Evolutionary conservation across 2,329 filamentous ascomycete species (phyloP).

Genomic region (Thelonectria discophora): DNA sequence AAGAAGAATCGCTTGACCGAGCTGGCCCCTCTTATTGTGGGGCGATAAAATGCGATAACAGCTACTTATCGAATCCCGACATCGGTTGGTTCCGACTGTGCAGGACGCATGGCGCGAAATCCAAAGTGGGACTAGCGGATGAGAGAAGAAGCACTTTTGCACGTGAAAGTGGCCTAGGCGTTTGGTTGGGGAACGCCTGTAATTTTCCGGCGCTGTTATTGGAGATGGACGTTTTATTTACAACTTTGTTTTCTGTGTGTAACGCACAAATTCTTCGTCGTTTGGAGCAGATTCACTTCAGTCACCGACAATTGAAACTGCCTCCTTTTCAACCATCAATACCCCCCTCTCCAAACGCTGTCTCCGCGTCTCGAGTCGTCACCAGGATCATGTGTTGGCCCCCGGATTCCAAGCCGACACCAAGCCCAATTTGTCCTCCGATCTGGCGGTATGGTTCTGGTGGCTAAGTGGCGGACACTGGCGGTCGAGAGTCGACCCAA

Average conservation of each 20-base stretch:
- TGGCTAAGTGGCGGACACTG: conserved; percentile 8
- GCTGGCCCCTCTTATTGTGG: conserved; percentile 4
- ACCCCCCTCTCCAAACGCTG: no score
- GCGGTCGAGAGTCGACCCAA: conserved; percentile 33
- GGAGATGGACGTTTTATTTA: not conserved
- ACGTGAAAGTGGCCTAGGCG: conserved; percentile 41
- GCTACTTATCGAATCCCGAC: conserved; percentile 1
- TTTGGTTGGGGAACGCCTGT: conserved; percentile 33
- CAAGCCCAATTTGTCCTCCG: conserved; percentile 32
- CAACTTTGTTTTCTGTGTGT: no score
- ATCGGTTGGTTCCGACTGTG: conserved; percentile 29
- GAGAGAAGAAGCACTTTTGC: conserved; percentile 22
- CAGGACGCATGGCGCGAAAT: conserved; percentile 5
- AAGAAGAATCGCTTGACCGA: not conserved
- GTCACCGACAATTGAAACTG: not conserved
- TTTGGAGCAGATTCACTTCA: no score
- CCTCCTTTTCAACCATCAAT: no score
- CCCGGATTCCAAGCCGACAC: conserved; percentile 27
- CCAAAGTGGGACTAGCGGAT: conserved; percentile 7
- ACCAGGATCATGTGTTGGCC: conserved; percentile 18
- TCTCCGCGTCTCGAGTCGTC: no score
- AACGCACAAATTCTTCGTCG: no score
- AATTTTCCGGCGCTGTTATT: not conserved
- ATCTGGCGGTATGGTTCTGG: conserved; percentile 33
- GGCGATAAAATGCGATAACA: conserved; percentile 3